A percentile compares a stretch with the other conserved stretches of the same genome.
Conservation (phyloP, 2,329 filamentous ascomycete species). For the Aspergillus quadrilineatus region DNA sequence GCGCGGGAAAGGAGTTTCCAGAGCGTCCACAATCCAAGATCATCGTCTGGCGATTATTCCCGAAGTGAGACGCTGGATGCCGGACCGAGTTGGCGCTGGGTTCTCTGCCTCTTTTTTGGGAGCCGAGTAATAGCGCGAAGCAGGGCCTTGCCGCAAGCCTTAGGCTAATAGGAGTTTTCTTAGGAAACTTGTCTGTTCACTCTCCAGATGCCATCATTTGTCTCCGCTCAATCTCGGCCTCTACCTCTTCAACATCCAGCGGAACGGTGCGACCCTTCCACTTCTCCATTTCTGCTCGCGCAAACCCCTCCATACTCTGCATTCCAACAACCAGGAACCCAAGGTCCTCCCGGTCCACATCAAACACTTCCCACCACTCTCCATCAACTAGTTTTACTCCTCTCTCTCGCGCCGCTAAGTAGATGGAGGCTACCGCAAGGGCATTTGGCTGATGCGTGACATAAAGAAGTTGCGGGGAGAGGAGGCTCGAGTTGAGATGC, state of each 20-base stretch:
- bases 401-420: slow-evolving; percentile 77
- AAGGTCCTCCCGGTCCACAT: slow-evolving; percentile 89
- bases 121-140: background rate
- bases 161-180: background rate
- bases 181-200: slow-evolving; percentile 26
- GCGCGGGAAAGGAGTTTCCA: background rate
- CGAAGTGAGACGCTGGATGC: background rate
- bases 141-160: background rate
- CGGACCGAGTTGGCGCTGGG: background rate
- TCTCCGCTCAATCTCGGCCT: slow-evolving; percentile 59
- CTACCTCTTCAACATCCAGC: slow-evolving; percentile 58
- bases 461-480: slow-evolving; percentile 86
- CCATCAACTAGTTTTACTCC: slow-evolving; percentile 75
- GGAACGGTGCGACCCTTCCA: slow-evolving; percentile 56
- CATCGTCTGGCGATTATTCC: background rate
- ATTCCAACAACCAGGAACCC: slow-evolving; percentile 88
- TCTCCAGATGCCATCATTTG: slow-evolving; percentile 42
- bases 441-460: slow-evolving; percentile 86
- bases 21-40: background rate
- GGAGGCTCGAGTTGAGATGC: slow-evolving; percentile 80
- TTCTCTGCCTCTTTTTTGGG: background rate
- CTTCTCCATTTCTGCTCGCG: slow-evolving; percentile 57
- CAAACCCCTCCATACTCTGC: slow-evolving; percentile 73
- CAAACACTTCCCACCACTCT: slow-evolving; percentile 98
- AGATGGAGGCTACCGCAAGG: slow-evolving; percentile 84